phyloP scores from a whole-genome alignment of 257 asterid genomes.

The Solanum pinnatisectum region DNA sequence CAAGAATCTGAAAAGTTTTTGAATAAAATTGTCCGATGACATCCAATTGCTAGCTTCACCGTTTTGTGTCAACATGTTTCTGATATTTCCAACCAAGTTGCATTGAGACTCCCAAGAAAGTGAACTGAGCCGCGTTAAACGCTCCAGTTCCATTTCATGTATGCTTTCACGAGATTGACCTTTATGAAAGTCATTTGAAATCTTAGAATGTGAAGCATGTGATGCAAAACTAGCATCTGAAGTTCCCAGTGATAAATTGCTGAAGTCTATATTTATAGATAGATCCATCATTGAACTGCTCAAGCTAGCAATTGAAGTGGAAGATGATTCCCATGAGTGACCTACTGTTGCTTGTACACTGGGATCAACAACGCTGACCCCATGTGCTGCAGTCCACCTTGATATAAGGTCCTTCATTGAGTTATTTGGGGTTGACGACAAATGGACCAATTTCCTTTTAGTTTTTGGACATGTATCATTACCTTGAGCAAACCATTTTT shows the following conservation, averaged over 20 bases:
- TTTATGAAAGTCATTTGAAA: slow-evolving; percentile 1
- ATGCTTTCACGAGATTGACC: neutral
- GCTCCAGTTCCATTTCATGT: slow-evolving; percentile 21
- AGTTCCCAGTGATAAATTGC: slow-evolving; percentile 44
- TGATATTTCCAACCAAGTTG: slow-evolving; percentile 37
- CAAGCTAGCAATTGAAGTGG: slow-evolving; percentile 59
- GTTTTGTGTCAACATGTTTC: slow-evolving; percentile 20
- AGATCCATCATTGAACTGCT: slow-evolving; percentile 55
- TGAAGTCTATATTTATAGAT: slow-evolving; percentile 46
- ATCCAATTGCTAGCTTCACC: slow-evolving; percentile 21
- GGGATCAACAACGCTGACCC: slow-evolving; percentile 39
- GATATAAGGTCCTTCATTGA: slow-evolving; percentile 48
- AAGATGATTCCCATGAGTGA: slow-evolving; percentile 42
- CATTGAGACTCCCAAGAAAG: slow-evolving; percentile 68
- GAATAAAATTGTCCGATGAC: slow-evolving; percentile 22
- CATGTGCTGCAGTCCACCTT: slow-evolving; percentile 46
- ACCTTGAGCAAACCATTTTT: slow-evolving; percentile 86
- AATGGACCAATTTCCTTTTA: slow-evolving; percentile 25
- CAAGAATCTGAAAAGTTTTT: slow-evolving; percentile 38
- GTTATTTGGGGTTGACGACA: slow-evolving; percentile 49
- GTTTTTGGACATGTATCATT: slow-evolving; percentile 66
- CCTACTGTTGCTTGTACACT: slow-evolving; percentile 11
- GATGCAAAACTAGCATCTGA: slow-evolving; percentile 20
- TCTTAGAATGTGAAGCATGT: slow-evolving; percentile 10
- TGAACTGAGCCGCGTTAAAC: slow-evolving; percentile 27